A percentile compares a stretch with the other conserved stretches of the same genome.
phyloP scores from a whole-genome alignment of 495 filamentous ascomycete species.

The Aspergillus carlsbadensis region DNA sequence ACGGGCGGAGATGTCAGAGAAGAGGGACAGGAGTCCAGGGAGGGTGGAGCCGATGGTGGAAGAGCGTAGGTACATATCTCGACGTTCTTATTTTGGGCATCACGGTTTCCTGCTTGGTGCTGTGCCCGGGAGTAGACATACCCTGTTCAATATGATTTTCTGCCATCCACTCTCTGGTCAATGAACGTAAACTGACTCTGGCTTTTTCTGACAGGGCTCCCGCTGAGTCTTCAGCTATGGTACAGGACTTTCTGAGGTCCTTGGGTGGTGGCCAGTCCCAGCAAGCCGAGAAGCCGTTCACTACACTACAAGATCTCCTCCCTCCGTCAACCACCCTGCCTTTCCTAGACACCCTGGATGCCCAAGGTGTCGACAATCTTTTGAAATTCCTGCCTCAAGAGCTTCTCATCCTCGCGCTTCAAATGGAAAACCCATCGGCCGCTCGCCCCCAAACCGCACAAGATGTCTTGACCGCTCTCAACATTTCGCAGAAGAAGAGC shows the following conservation, averaged over 20 bases:
- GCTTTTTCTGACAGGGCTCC: slow-evolving; percentile 33
- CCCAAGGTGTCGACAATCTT: slow-evolving; percentile 67
- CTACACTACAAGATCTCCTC: slow-evolving; percentile 85
- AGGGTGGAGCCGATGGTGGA: slow-evolving; percentile 93
- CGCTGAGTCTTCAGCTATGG: slow-evolving; percentile 59
- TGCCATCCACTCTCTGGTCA: neutral
- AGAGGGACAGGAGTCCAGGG: slow-evolving; percentile 82
- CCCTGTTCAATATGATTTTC: slow-evolving; percentile 5
- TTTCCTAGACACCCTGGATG: slow-evolving; percentile 64
- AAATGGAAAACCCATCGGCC: slow-evolving; percentile 54
- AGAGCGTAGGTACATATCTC: slow-evolving; percentile 91
- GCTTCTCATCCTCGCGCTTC: slow-evolving; percentile 71
- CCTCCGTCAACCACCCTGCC: slow-evolving; percentile 72
- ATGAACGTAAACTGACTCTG: slow-evolving; percentile 14
- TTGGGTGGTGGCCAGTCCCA: slow-evolving; percentile 62
- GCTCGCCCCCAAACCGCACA: slow-evolving; percentile 61
- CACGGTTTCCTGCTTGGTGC: neutral
- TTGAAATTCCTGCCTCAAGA: slow-evolving; percentile 72
- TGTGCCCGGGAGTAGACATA: slow-evolving; percentile 9
- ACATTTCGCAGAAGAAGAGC: slow-evolving; percentile 72
- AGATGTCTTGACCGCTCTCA: slow-evolving; percentile 73
- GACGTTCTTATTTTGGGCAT: slow-evolving; percentile 19
- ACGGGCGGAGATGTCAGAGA: slow-evolving; percentile 88
- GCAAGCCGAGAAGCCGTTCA: slow-evolving; percentile 63
- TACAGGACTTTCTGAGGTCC: slow-evolving; percentile 86